Evolutionary conservation across 2,329 filamentous ascomycete genomes (phyloP).

Genomic region (Stachybotrys echinatus): DNA sequence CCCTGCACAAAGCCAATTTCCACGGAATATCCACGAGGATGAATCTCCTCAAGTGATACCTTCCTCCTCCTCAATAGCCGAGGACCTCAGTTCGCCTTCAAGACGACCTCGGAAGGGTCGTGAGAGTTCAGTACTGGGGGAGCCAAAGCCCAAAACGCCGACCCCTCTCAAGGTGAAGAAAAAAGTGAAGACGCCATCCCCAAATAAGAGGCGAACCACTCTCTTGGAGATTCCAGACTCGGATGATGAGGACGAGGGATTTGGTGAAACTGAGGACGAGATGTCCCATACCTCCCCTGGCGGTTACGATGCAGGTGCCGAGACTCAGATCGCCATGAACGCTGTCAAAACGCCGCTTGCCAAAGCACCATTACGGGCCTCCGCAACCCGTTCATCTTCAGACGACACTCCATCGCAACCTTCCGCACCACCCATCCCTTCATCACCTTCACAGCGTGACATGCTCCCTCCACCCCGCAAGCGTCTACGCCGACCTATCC

Average conservation of each 20-base stretch:
- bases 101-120: neutral
- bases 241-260: constrained; percentile 30
- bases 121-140: neutral
- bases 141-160: constrained; percentile 8
- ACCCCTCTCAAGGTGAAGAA: constrained; percentile 5
- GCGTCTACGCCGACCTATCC: constrained; percentile 20
- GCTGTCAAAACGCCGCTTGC: constrained; percentile 13
- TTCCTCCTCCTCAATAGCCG: neutral
- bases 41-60: too few species aligned
- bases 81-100: neutral
- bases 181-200: constrained; percentile 9
- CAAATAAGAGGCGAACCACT: neutral
- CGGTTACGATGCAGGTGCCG: constrained; percentile 19
- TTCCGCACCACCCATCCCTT: constrained; percentile 1
- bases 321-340: constrained; percentile 28
- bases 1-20: neutral
- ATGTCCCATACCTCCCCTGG: constrained; percentile 9
- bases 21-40: constrained; percentile 11
- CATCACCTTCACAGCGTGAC: neutral
- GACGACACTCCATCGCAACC: neutral
- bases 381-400: neutral
- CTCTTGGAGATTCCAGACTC: constrained; percentile 43
- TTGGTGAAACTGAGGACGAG: constrained; percentile 6
- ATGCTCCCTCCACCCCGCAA: neutral
- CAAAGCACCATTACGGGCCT: neutral